phyloP scores from a whole-genome alignment of 108 stramenopile species.

The Craspedostauros australis region DNA sequence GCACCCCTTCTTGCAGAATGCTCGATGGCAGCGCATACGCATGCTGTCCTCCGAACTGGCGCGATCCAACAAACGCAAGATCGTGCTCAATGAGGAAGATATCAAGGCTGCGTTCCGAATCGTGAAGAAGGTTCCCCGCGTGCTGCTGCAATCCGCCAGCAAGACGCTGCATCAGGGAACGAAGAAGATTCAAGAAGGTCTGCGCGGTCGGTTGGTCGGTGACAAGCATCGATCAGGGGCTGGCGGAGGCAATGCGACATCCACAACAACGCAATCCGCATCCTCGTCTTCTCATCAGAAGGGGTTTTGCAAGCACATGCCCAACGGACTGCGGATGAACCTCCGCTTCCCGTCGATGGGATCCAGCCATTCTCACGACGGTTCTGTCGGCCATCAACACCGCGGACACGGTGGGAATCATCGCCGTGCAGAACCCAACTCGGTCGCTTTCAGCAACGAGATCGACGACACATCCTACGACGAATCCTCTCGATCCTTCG shows the following conservation, averaged over 20 bases:
- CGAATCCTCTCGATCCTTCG: background rate
- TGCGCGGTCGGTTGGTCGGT: no score
- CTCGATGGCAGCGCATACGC: slow-evolving; percentile 42
- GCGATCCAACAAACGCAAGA: slow-evolving; percentile 8
- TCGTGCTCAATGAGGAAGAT: slow-evolving; percentile 34
- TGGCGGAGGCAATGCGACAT: no score
- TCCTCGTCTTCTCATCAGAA: no score
- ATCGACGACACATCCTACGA: background rate
- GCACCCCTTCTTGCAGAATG: slow-evolving; percentile 57
- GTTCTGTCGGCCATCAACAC: no score
- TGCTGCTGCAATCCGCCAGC: slow-evolving; percentile 30
- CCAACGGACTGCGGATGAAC: no score
- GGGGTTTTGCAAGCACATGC: no score
- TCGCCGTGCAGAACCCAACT: background rate
- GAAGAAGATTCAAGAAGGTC: slow-evolving; percentile 13
- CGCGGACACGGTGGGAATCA: no score
- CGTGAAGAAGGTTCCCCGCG: slow-evolving; percentile 32
- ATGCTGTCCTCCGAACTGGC: slow-evolving; percentile 28
- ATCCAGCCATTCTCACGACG: no score
- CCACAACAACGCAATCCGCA: no score
- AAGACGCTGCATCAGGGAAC: no score
- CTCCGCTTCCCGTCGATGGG: no score
- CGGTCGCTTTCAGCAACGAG: background rate
- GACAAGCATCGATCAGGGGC: no score
- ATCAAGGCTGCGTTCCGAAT: slow-evolving; percentile 36